Base-by-base conservation (phyloP, 2,329 filamentous ascomycete genomes). In the Metarhizium humberi region DNA sequence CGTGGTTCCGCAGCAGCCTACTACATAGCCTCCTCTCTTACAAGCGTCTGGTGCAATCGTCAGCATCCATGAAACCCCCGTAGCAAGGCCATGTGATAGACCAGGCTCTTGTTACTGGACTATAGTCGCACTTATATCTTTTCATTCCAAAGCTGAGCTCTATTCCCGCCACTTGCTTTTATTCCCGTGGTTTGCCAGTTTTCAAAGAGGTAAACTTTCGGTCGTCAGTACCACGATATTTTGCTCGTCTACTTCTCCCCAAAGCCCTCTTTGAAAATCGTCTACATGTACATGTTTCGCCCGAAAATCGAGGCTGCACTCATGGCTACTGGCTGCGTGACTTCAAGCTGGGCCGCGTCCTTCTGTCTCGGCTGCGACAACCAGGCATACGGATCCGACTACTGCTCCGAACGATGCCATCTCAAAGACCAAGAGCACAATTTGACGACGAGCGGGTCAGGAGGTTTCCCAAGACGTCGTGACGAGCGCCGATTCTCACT, bases 281-380 rank as follows among this genome's bases (percentile, higher is more conserved):
- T 34, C 1, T 25, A 40, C 13, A 14, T 40, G 8, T 40, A 40
- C 4, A 40, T 40, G 14, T 16, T 16, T 14, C 2, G 1, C 14
- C 13, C 0, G 38, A 40, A 5, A 4, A 1, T 16, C 14, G 38
- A 25, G 38, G 38, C 38, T 40, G 25, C 18, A 10, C n/a, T 25
- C 11, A 20, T 52, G 50, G 38, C 18, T 32, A 34, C 25, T 3
- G 38, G 38, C 50, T 25, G 13, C 7, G 50, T 52, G 6, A 52
- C 50, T 16, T 34, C 36, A 13, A 34, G 32, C 2, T 52, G 50
- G 50, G 50, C 50, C 8, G 50, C 50, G 6, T 52, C 50, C 10
- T 52, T 52, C 14, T 52, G 50, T 45, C 50, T 52, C 25, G 50
- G 50, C 6, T 52, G 50, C 25, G 50, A 52, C 25, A 43, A 29